These are phyloP conservation scores for Lachnellula arida DNA, from an alignment of 2,329 filamentous ascomycete species.

Conservation along the genomic window DNA sequence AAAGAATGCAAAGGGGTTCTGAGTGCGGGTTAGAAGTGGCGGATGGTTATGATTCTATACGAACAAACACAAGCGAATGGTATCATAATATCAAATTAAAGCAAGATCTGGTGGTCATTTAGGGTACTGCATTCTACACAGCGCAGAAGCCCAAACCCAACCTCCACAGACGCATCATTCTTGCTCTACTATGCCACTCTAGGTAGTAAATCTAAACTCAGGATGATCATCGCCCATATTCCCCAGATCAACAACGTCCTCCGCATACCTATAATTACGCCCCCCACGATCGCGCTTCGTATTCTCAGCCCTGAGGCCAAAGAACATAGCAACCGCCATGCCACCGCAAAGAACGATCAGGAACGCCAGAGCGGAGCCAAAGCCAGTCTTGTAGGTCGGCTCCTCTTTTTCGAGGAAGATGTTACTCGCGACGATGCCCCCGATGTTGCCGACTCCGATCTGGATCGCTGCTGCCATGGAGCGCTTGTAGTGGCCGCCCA, in stretches of 20 bases:
- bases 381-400: constrained; percentile 36
- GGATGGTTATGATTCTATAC: too few species aligned
- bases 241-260: constrained; percentile 30
- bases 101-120: too few species aligned
- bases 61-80: too few species aligned
- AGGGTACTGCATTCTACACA: too few species aligned
- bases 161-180: too few species aligned
- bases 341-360: neutral
- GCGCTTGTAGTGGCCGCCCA: constrained; percentile 25
- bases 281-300: constrained; percentile 31
- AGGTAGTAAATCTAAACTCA: constrained; percentile 36
- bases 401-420: constrained; percentile 35
- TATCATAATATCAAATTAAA: too few species aligned
- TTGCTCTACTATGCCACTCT: too few species aligned
- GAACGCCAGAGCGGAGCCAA: constrained; percentile 32
- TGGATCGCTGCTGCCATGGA: constrained; percentile 29
- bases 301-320: constrained; percentile 4
- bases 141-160: too few species aligned
- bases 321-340: neutral
- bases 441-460: constrained; percentile 29
- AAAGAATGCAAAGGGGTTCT: too few species aligned
- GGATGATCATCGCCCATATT: constrained; percentile 50
- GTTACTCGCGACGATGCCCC: constrained; percentile 34
- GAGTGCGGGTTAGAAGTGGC: too few species aligned
- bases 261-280: constrained; percentile 38